Percentiles rank a stretch among this genome's conserved stretches.
Evolutionary conservation across 2,329 filamentous ascomycete species (phyloP).

Genomic region (Verticillium isaacii): DNA sequence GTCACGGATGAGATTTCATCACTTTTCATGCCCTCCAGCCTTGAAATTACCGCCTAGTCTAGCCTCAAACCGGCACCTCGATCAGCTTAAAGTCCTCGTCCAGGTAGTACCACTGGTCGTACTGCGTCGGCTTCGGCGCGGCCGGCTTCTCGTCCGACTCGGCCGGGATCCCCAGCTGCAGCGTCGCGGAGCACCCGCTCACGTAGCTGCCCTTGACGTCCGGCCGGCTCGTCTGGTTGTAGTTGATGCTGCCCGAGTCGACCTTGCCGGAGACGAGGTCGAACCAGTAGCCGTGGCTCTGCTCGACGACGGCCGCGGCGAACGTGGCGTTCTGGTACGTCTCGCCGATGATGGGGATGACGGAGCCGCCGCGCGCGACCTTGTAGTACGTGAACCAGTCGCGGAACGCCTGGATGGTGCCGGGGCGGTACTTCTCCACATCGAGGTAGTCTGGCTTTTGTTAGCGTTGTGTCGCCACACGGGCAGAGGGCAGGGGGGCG

Average conservation of each 20-base stretch:
- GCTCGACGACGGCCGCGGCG: slow-evolving; percentile 22
- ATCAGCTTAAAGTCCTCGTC: slow-evolving; percentile 26
- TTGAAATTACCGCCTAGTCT: neutral
- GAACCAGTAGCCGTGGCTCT: slow-evolving; percentile 33
- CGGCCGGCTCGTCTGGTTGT: slow-evolving; percentile 32
- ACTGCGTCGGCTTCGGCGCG: slow-evolving; percentile 23
- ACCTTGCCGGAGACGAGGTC: slow-evolving; percentile 31
- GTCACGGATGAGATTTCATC: too few relatives aligned
- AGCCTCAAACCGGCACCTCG: slow-evolving; percentile 1
- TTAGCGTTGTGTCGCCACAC: neutral
- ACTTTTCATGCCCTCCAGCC: too few relatives aligned
- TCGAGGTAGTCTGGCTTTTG: slow-evolving; percentile 23
- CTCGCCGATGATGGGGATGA: slow-evolving; percentile 30
- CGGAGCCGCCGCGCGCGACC: slow-evolving; percentile 27
- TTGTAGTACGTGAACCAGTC: slow-evolving; percentile 39
- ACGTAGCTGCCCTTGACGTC: slow-evolving; percentile 25
- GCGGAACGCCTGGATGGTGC: slow-evolving; percentile 25
- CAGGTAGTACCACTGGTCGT: slow-evolving; percentile 32
- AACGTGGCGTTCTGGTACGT: slow-evolving; percentile 29
- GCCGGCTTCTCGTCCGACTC: slow-evolving; percentile 23
- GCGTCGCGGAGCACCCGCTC: slow-evolving; percentile 22
- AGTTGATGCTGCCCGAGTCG: slow-evolving; percentile 31
- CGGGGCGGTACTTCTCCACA: slow-evolving; percentile 32
- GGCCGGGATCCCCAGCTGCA: slow-evolving; percentile 23
- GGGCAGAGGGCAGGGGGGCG: neutral